Evolutionary conservation across 345 rosid species (phyloP), one percentile per base, ranked within the genome.

Genomic region (Jatropha curcas): DNA sequence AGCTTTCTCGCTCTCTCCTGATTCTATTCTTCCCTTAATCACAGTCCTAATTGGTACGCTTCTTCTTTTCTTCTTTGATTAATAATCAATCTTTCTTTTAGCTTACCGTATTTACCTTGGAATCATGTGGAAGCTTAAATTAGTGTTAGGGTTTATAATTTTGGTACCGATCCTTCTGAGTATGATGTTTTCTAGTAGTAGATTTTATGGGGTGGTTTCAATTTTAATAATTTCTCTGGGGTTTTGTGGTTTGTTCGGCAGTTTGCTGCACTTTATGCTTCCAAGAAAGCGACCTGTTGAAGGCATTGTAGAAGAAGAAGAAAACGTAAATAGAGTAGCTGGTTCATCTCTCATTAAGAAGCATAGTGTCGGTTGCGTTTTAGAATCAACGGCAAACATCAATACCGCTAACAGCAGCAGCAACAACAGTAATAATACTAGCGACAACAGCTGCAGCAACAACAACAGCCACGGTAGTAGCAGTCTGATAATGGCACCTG

Each of bases 201-300:
- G 30, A 30, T 56, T 35, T 52, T 31, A 24, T 41, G 7, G 9
- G 4, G 57, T 77, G 59, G 70, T 75, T 76, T 50, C 84, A 67
- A 61, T 69, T 53, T 56, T 81, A 72, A 24, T 73, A 1, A 76
- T 86, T 60, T 79, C 77, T 33, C 65, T 84, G 84, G 86, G 77
- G 7, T 67, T 80, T 76, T 84, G 77, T 84, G 74, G 75, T 65
- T 62, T 86, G 72, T 80, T 88, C 68, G 82, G 82, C 85, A 87
- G 90, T 73, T 80, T 87, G 43, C 82, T 83, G 75, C 88, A 84
- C 94, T 91, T 84, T 89, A 95, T 95, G 98, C 99, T 92, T 92
- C 97, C 92, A 80, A 82, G 80, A 77, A 95, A 89, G 92, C 88
- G 98, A 89, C 82, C 87, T 60, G 79, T 68, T 77, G 87, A 82